These are phyloP conservation scores for Lentinula edodes DNA, from an alignment of 768 basidiomycete genomes.

Conservation along the genomic window DNA sequence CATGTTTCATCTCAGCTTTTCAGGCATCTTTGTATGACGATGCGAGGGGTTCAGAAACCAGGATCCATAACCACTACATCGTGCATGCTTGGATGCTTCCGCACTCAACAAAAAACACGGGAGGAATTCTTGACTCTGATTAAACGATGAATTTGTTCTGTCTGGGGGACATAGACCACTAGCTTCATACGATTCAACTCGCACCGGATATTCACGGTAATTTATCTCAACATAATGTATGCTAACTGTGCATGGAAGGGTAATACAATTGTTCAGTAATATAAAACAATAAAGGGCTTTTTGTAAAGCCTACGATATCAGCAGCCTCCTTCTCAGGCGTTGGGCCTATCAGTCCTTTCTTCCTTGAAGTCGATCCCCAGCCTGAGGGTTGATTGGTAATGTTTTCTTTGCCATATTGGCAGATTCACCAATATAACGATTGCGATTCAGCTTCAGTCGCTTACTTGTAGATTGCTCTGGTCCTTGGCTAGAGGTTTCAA, in stretches of 20 bases:
- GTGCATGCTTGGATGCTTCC: conserved; percentile 98
- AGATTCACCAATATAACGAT: conserved; percentile 1
- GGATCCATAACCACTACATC: conserved; percentile 93
- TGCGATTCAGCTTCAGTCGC: conserved; percentile 4
- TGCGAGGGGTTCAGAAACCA: conserved; percentile 99
- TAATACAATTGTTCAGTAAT: conserved; percentile 1
- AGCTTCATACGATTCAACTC: conserved; percentile 42
- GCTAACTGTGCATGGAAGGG: neutral
- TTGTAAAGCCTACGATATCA: neutral
- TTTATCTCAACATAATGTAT: conserved; percentile 10
- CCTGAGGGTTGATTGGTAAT: conserved; percentile 46
- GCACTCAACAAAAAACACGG: conserved; percentile 96
- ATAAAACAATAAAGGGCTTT: conserved; percentile 8
- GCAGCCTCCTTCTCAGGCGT: conserved; percentile 1
- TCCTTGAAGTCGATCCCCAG: conserved; percentile 50
- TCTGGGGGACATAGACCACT: neutral
- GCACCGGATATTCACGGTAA: conserved; percentile 15
- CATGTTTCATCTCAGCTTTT: conserved; percentile 6
- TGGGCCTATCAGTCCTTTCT: conserved; percentile 44
- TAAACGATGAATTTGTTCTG: conserved; percentile 32
- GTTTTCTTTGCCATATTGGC: conserved; percentile 6
- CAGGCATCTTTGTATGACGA: conserved; percentile 98
- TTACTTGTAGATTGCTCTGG: conserved; percentile 4
- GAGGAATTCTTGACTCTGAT: conserved; percentile 94
- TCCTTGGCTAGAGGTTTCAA: conserved; percentile 25